These are phyloP conservation scores for Hawksworthiomyces lignivorus DNA, from an alignment of 2,329 filamentous ascomycete genomes.

Conservation along the genomic window DNA sequence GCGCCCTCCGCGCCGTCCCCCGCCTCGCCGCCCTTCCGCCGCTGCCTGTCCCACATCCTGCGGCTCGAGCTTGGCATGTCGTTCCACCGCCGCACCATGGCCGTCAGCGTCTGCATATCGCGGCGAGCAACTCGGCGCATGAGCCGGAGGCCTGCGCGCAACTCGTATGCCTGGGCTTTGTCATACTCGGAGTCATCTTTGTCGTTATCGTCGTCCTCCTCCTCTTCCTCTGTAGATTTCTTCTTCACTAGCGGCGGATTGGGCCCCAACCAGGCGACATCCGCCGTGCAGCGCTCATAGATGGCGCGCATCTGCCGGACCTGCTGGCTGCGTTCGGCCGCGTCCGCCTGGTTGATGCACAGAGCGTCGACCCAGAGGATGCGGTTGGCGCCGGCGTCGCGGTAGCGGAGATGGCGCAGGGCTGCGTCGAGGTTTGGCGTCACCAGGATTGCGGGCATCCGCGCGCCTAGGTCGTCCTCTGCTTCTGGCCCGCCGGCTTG, in stretches of 20 bases:
- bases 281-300: constrained; percentile 8
- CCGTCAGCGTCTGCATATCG: not conserved
- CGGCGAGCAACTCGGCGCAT: constrained; percentile 4
- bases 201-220: constrained; percentile 6
- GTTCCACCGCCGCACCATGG: constrained; percentile 5
- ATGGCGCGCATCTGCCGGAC: constrained; percentile 13
- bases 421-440: constrained; percentile 11
- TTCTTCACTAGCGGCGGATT: not conserved
- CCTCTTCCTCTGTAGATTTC: not conserved
- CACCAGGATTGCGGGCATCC: not conserved
- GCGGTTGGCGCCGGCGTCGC: not conserved
- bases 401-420: constrained; percentile 9
- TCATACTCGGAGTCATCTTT: not conserved
- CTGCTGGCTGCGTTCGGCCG: constrained; percentile 10
- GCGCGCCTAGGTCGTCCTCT: too few species aligned
- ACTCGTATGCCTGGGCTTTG: not conserved
- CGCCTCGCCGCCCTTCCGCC: too few species aligned
- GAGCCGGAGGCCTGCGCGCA: constrained; percentile 2
- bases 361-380: constrained; percentile 16
- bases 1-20: too few species aligned
- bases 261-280: constrained; percentile 10
- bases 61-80: not conserved
- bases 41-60: too few species aligned
- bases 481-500: too few species aligned
- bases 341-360: constrained; percentile 15